Conservation (phyloP, 2,329 filamentous ascomycete genomes). For the Ophiostoma tasmaniense region DNA sequence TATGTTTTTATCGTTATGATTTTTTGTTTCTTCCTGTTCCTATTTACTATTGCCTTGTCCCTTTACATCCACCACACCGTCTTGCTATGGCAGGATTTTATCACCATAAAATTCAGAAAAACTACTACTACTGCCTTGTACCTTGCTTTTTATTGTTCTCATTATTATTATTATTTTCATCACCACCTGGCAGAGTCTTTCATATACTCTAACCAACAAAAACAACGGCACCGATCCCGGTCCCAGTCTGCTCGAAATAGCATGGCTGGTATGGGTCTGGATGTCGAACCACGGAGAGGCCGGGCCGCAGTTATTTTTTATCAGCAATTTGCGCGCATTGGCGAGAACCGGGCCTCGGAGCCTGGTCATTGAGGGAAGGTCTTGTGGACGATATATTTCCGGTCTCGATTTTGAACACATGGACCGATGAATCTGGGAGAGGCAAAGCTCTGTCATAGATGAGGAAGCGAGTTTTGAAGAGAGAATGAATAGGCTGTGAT, state of each 20-base stretch:
- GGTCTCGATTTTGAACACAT: constrained; percentile 10
- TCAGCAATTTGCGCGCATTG: neutral
- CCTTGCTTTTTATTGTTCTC: neutral
- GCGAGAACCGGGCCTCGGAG: neutral
- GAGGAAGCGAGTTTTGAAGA: neutral
- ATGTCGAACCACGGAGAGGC: neutral
- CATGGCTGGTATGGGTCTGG: neutral
- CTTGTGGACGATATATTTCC: neutral
- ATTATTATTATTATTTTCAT: neutral
- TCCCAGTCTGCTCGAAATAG: neutral
- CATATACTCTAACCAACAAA: neutral
- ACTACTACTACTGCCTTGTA: neutral
- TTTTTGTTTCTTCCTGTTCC: neutral
- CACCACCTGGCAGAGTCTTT: neutral
- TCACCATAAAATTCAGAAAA: neutral
- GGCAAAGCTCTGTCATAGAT: neutral
- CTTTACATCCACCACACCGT: neutral
- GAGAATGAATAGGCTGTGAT: neutral
- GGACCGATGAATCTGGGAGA: neutral
- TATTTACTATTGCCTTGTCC: neutral
- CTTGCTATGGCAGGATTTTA: neutral
- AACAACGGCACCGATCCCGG: neutral
- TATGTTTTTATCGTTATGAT: neutral
- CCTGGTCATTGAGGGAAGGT: neutral
- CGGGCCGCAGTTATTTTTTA: neutral